Evolutionary conservation across 108 stramenopile species (phyloP), one percentile per base, ranked within the genome.

Genomic region (Chaetoceros tenuissimus): DNA sequence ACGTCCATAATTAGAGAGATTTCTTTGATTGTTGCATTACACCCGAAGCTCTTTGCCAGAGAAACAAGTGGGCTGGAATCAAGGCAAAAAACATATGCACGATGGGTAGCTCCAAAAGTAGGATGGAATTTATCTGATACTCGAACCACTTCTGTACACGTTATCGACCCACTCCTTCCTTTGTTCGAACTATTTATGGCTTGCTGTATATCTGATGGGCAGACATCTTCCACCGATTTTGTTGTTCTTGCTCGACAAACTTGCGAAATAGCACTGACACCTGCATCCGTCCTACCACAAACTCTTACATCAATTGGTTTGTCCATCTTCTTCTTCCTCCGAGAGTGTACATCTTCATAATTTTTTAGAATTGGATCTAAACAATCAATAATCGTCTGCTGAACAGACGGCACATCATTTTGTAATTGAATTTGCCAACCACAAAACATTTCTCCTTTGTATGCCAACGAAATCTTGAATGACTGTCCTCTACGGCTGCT

Each of bases 391-490:
- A 89, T 46, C 0, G 68, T 72, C 25, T 77, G 63, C 51, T 89
- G 87, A 1, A 89, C 87, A 0, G 87, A 82, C 19, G 81, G 79
- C 22, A 72, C 48, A 3, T 45, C 29, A 13, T 66, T 52, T 40
- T 80, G 62, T 34, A 63, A 34, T 70, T 88, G 86, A 10, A 64
- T 84, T 55, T 89, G 83, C 87, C 87, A 89, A 21, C 87, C 87
- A 71, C 83, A 84, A 66, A 89, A 89, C 28, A 68, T 67, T 19
- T n/a, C 26, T 23, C 87, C 87, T n/a, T 66, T 48, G 48, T 89
- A 89, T 3, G 81, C 81, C 1, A 89, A 30, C 13, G 57, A 60
- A 1, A 89, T n/a, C 48, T 68, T 73, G 24, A 82, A 77, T 68
- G 68, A 73, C 34, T 67, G 47, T 34, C 70, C 63, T 52, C 61